These are phyloP conservation scores for Labyrinthula sp. DNA, from an alignment of 352 stramenopile species.

Conservation along the genomic window DNA sequence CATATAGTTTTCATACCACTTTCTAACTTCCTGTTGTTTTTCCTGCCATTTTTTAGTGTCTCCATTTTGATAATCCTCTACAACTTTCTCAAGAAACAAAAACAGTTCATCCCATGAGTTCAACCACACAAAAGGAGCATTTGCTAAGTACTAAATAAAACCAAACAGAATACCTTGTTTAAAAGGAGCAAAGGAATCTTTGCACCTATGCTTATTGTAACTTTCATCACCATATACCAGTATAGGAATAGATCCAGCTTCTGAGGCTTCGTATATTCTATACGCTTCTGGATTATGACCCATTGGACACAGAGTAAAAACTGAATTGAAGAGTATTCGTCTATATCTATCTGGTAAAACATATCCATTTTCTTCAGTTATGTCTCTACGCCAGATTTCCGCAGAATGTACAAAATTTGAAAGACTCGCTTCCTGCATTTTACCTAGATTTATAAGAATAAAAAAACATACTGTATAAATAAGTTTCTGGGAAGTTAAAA, in stretches of 20 bases:
- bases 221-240: slow-evolving; percentile 22
- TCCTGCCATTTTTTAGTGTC: slow-evolving; percentile 30
- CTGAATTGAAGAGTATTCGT: slow-evolving; percentile 32
- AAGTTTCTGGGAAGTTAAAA: too few relatives aligned
- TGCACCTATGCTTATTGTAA: slow-evolving; percentile 31
- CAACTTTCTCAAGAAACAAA: slow-evolving; percentile 28
- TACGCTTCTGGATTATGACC: slow-evolving; percentile 40
- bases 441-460: slow-evolving; percentile 6
- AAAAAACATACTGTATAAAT: slow-evolving; percentile 19
- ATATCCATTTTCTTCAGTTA: slow-evolving; percentile 20
- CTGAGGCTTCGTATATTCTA: slow-evolving; percentile 35
- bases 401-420: slow-evolving; percentile 24
- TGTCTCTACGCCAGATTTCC: slow-evolving; percentile 18
- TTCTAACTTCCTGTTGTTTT: slow-evolving; percentile 25
- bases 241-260: slow-evolving; percentile 36
- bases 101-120: slow-evolving; percentile 34
- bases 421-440: slow-evolving; percentile 1
- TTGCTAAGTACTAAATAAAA: too few relatives aligned
- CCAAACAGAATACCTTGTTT: too few relatives aligned
- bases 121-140: slow-evolving; percentile 31
- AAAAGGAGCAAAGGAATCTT: slow-evolving; percentile 31
- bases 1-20: slow-evolving; percentile 36
- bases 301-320: slow-evolving; percentile 35
- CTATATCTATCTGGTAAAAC: slow-evolving; percentile 31
- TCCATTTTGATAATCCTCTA: too few relatives aligned